A percentile compares a stretch with the other conserved stretches of the same genome.
Evolutionary conservation across 2,329 filamentous ascomycete genomes (phyloP).

Genomic region (Monosporascus sp.): DNA sequence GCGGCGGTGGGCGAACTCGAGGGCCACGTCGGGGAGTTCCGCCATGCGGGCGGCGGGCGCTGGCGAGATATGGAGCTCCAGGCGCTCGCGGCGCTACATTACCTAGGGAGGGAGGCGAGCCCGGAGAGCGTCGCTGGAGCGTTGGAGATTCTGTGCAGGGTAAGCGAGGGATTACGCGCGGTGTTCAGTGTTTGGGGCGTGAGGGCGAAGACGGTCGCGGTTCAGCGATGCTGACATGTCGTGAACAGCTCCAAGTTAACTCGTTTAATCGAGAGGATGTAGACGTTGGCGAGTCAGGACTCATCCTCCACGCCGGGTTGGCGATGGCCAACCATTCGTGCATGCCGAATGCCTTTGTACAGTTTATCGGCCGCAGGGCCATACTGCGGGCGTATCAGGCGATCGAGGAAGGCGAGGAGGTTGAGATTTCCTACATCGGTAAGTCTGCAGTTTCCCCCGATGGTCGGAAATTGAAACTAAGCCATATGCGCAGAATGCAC

Average conservation of each 20-base stretch:
- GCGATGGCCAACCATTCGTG: constrained; percentile 62
- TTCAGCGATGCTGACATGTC: background rate
- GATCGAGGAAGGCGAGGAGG: constrained; percentile 49
- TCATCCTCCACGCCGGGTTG: constrained; percentile 51
- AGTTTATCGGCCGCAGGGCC: constrained; percentile 47
- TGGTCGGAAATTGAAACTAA: constrained; percentile 1
- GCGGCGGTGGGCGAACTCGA: constrained; percentile 36
- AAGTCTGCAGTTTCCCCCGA: constrained; percentile 14
- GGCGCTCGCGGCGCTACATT: constrained; percentile 45
- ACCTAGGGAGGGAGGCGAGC: constrained; percentile 33
- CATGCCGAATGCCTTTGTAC: constrained; percentile 53
- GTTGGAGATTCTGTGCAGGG: constrained; percentile 49
- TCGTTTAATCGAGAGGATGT: constrained; percentile 52
- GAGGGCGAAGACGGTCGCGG: background rate
- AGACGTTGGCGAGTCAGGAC: constrained; percentile 47
- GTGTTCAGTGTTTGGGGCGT: background rate
- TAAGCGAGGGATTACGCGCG: constrained; percentile 19
- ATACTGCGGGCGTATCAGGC: constrained; percentile 43
- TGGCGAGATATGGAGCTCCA: constrained; percentile 47
- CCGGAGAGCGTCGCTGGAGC: constrained; percentile 34
- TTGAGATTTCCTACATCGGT: constrained; percentile 60
- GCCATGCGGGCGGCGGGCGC: constrained; percentile 11
- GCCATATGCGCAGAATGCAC: constrained; percentile 37
- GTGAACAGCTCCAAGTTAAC: constrained; percentile 54
- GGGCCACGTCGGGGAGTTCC: constrained; percentile 39